Conservation (phyloP, 2,329 filamentous ascomycete genomes). For the Sphaerostilbella broomeana region DNA sequence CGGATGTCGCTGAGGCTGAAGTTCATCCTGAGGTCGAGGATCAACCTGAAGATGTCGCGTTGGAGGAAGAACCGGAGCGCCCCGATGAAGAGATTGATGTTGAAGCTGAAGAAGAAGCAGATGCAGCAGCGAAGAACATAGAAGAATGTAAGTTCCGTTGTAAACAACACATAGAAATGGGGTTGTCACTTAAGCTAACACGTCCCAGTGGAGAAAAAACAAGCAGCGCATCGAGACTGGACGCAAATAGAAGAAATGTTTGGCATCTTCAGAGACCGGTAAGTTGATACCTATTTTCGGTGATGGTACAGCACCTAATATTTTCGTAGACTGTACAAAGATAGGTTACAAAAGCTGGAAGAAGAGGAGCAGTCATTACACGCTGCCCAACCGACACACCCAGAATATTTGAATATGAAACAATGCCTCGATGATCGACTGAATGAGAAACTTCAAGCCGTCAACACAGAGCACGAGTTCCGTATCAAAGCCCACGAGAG, state of each 20-base stretch:
- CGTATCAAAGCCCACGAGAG: constrained; percentile 66
- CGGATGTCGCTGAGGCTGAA: constrained; percentile 23
- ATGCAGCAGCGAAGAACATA: constrained; percentile 52
- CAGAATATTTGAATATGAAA: constrained; percentile 86
- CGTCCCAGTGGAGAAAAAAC: constrained; percentile 64
- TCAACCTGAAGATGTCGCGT: constrained; percentile 28
- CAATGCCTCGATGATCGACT: constrained; percentile 77
- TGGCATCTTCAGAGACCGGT: constrained; percentile 74
- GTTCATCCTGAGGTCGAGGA: constrained; percentile 27
- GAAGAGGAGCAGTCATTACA: constrained; percentile 57
- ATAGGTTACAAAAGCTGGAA: constrained; percentile 76
- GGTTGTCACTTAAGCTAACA: constrained; percentile 17
- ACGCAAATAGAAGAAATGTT: constrained; percentile 83
- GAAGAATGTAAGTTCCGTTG: constrained; percentile 55
- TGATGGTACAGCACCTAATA: constrained; percentile 21
- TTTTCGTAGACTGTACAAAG: constrained; percentile 67
- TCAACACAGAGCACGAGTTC: constrained; percentile 66
- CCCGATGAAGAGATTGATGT: constrained; percentile 50
- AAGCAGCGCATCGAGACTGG: constrained; percentile 72
- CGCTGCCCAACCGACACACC: constrained; percentile 65
- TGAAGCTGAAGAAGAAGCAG: constrained; percentile 49
- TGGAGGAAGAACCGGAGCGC: constrained; percentile 36
- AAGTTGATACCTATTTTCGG: constrained; percentile 22
- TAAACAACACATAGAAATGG: constrained; percentile 1
- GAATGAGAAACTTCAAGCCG: constrained; percentile 71